Base-by-base conservation (phyloP, 225 moss, liverwort and hornwort species). In the Sphagnum tenellum region DNA sequence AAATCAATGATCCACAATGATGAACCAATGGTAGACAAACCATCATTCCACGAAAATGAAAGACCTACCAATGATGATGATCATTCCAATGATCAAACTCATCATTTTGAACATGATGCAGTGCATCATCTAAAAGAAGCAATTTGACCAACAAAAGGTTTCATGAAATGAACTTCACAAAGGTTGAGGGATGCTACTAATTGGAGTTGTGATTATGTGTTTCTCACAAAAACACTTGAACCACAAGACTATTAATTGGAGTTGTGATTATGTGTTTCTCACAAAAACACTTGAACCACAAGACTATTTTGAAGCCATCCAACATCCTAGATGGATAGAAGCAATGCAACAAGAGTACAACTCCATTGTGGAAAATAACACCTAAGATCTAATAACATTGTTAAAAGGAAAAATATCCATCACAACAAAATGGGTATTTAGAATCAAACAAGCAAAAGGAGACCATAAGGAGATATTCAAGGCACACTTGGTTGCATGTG, bases 401-500 rank as follows among this genome's bases (percentile, higher is more conserved):
- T 50, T 29, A 57, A 0, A 4, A 9, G 3, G 67, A 50, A 2
- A 29, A 5, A 7, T 5, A 53, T 1, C 29, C 29, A 67, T 72
- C 11, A 12, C 47, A 57, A 4, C 47, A 46, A 50, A 72, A 52
- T 50, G 67, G 60, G 72, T 59, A 13, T 7, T 72, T 50, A 66
- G 60, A 50, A 8, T 50, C 3, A 72, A 67, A 48, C 10, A 13
- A 2, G 51, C 10, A 1, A 1, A 1, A 0, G 44, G 48, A 3
- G 57, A 47, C 12, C 4, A 9, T 0, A 4, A 45, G 0, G 12
- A 48, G 3, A 50, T 1, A 3, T 60, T 6, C 48, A 72, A 72
- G 47, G 66, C 72, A 2, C 5, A 66, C 2, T 14, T 66, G 3
- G 67, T 72, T 44, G 66, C 67, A 4, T 5, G 51, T 2, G 71